Percentiles rank a stretch among this genome's conserved stretches.
Conservation (phyloP, 176 grass and related monocot species). For the Aegilops speltoides region DNA sequence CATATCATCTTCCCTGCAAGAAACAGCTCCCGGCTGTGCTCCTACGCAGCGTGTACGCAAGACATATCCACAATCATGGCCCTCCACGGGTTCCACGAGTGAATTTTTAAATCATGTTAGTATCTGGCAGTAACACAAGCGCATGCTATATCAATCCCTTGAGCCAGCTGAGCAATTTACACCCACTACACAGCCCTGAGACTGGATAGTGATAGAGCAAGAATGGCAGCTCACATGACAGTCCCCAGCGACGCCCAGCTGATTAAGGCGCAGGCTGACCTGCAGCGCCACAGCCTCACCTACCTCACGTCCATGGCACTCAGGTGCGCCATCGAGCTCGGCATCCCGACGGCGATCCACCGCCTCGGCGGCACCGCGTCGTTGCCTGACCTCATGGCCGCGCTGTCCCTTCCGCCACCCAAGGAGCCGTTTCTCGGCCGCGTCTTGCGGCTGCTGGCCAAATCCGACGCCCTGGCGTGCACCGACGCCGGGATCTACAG, state of each 20-base stretch:
- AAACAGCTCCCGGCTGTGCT: not conserved
- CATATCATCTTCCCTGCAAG: not conserved
- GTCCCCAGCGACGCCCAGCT: not conserved
- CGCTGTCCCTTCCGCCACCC: not conserved
- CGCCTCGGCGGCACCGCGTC: not conserved
- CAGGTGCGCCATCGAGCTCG: not conserved
- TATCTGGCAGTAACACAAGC: too few relatives aligned
- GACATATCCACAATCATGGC: not conserved
- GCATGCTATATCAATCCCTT: not conserved
- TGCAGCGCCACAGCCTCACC: not conserved
- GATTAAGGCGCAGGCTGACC: not conserved
- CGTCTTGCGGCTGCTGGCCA: not conserved
- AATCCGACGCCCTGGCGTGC: not conserved
- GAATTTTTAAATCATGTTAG: not conserved
- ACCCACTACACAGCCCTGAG: not conserved
- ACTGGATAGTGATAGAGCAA: not conserved
- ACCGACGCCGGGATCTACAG: not conserved
- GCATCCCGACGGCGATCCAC: not conserved
- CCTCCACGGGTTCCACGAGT: not conserved
- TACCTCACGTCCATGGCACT: not conserved
- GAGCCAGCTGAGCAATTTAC: not conserved
- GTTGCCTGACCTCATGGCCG: not conserved
- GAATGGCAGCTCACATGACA: not conserved
- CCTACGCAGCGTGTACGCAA: too few relatives aligned
- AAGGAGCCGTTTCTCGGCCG: not conserved